phyloP scores from a whole-genome alignment of 2,329 filamentous ascomycete species.

The Capronia americana region DNA sequence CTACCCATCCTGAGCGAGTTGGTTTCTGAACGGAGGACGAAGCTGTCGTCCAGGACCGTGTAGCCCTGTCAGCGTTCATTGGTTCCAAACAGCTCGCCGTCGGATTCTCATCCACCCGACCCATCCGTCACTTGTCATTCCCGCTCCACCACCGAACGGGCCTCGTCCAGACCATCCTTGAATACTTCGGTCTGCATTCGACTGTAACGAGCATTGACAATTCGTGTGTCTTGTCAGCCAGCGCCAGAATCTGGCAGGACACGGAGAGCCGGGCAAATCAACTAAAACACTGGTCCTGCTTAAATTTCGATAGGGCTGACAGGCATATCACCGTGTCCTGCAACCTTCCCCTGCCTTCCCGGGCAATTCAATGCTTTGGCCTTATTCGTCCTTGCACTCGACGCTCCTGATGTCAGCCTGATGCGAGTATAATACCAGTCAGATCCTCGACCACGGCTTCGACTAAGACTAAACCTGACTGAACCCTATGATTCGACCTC shows the following conservation, averaged over 20 bases:
- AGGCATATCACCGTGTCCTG: conserved; percentile 29
- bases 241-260: conserved; percentile 1
- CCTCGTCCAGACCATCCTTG: conserved; percentile 7
- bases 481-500: conserved; percentile 8
- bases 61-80: conserved; percentile 1
- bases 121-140: conserved; percentile 22
- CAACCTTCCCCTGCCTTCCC: conserved; percentile 2
- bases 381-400: conserved; percentile 5
- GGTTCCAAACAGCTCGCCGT: conserved; percentile 23
- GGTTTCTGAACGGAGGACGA: background rate
- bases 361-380: background rate
- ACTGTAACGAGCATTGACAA: background rate
- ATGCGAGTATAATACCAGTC: conserved; percentile 18
- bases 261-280: conserved; percentile 3
- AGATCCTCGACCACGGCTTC: conserved; percentile 1
- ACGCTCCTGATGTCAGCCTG: conserved; percentile 26
- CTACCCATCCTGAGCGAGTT: background rate
- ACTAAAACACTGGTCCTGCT: conserved; percentile 27
- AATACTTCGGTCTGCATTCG: conserved; percentile 1
- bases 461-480: background rate
- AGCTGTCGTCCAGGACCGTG: background rate
- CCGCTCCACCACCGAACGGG: conserved; percentile 14
- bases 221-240: conserved; percentile 19
- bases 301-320: conserved; percentile 30
- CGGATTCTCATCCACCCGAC: conserved; percentile 22